Conservation (phyloP, 495 filamentous ascomycete species). For the Penicillium chermesinum region DNA sequence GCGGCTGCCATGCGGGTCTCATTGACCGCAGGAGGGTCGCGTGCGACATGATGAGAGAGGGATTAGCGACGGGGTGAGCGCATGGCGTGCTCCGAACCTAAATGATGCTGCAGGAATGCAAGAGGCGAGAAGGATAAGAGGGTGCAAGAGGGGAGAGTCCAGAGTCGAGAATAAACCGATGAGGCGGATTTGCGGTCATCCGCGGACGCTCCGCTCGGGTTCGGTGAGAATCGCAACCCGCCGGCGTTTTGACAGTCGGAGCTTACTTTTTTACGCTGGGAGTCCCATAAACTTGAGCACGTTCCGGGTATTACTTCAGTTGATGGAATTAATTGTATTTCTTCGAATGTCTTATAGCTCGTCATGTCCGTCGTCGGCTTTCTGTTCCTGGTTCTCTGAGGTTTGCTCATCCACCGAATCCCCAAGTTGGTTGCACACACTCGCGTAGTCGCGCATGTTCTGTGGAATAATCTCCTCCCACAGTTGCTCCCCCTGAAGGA, state of each 20-base stretch:
- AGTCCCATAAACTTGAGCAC: too few relatives aligned
- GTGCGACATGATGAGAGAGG: slow-evolving; percentile 18
- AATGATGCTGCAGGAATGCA: background rate
- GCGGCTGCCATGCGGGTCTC: slow-evolving; percentile 15
- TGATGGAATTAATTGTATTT: background rate
- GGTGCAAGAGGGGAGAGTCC: background rate
- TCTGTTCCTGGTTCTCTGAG: background rate
- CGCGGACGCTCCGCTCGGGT: background rate
- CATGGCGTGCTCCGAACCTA: background rate
- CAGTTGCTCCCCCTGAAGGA: slow-evolving; percentile 31
- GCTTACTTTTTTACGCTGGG: too few relatives aligned
- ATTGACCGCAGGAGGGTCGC: slow-evolving; percentile 25
- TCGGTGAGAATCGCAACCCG: background rate
- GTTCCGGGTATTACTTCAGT: too few relatives aligned
- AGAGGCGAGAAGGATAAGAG: background rate
- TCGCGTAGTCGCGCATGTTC: slow-evolving; percentile 42
- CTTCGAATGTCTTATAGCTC: background rate
- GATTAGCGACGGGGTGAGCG: slow-evolving; percentile 5
- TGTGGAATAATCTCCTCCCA: slow-evolving; percentile 40
- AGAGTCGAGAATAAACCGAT: background rate
- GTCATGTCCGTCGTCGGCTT: background rate
- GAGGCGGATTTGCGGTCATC: background rate
- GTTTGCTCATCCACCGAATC: background rate
- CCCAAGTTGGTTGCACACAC: slow-evolving; percentile 29
- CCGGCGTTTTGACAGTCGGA: background rate